Evolutionary conservation across 495 filamentous ascomycete species (phyloP).

Genomic region (Penicillium coffeae): DNA sequence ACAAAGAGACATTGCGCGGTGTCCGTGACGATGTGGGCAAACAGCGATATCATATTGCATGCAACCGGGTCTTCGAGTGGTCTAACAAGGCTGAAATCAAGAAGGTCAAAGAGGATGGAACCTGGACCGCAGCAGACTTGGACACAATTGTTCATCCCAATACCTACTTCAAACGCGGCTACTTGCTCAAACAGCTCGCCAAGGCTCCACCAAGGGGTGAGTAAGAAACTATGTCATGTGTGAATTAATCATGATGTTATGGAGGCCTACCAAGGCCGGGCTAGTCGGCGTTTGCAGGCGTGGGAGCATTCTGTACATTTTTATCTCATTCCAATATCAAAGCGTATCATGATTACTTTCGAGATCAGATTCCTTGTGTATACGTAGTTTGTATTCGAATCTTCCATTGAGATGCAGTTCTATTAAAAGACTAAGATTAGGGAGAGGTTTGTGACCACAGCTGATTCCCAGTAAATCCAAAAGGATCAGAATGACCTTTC

Average conservation of each 20-base stretch:
- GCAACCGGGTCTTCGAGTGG: conserved; percentile 92
- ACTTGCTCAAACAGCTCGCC: conserved; percentile 66
- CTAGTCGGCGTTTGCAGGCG: conserved; percentile 19
- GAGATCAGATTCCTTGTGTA: too few relatives aligned
- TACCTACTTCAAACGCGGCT: conserved; percentile 94
- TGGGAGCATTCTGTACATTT: conserved; percentile 15
- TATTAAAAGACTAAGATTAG: neutral
- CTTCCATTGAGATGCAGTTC: conserved; percentile 2
- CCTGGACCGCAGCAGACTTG: conserved; percentile 73
- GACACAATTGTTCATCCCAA: conserved; percentile 98
- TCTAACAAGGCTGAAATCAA: conserved; percentile 83
- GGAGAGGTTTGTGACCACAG: conserved; percentile 60
- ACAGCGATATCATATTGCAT: conserved; percentile 90
- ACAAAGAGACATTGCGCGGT: conserved; percentile 69
- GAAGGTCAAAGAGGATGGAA: conserved; percentile 75
- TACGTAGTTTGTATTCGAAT: neutral
- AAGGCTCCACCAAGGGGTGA: conserved; percentile 29
- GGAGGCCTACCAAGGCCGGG: conserved; percentile 13
- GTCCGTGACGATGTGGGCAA: conserved; percentile 87
- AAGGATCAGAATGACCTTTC: conserved; percentile 64
- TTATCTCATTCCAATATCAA: neutral
- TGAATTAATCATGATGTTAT: conserved; percentile 31
- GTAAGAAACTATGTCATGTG: conserved; percentile 12
- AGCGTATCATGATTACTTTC: neutral
- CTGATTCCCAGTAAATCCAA: conserved; percentile 73